Evolutionary conservation across 768 basidiomycete species (phyloP), one percentile per base, ranked within the genome.

Genomic region (Termitomyces sp.): DNA sequence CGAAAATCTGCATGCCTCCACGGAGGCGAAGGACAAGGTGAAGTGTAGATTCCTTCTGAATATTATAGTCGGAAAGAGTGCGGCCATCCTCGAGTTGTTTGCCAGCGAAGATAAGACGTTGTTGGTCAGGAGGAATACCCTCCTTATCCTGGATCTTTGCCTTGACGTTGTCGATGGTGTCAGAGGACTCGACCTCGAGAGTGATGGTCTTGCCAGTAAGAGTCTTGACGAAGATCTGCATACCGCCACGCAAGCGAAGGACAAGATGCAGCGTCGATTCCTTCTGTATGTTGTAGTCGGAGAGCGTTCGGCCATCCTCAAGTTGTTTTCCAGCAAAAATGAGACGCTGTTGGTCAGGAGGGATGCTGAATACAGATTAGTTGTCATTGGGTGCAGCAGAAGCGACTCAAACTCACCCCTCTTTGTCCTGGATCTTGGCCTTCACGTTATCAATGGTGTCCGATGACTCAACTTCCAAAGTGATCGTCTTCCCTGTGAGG

Each of bases 261-360:
- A 94, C 91, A 65, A 76, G 82, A 66, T 95, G 94, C 53, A 96
- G 87, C 41, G 93, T 95, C 0, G 87, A 91, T 75, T 96, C 93
- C 77, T 95, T 95, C 82, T 96, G 94, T 63, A 96, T 94, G 70
- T 94, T 92, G 69, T 93, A 92, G 63, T 91, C 90, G 8, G 88
- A 89, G 0, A 93, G 78, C 4, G 90, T 96, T 50, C 94, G 86
- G 3, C 94, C 94, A 66, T 97, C 94, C 70, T 96, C 94, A 30
- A 97, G 83, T 70, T 95, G 94, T 75, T 96, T 95, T 58, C 94
- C 94, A 46, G 94, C 94, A 62, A 95, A 96, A 77, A 96, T 96
- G n/a, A 96, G 75, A 60, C 94, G 92, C 68, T 95, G 92, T 64
- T 93, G 93, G 73, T 94, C 91, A 26, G 92, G 94, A 21, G 88